Evolutionary conservation across 495 filamentous ascomycete species (phyloP), one percentile per base, ranked within the genome.

Genomic region (Aspergillus ellipticus): DNA sequence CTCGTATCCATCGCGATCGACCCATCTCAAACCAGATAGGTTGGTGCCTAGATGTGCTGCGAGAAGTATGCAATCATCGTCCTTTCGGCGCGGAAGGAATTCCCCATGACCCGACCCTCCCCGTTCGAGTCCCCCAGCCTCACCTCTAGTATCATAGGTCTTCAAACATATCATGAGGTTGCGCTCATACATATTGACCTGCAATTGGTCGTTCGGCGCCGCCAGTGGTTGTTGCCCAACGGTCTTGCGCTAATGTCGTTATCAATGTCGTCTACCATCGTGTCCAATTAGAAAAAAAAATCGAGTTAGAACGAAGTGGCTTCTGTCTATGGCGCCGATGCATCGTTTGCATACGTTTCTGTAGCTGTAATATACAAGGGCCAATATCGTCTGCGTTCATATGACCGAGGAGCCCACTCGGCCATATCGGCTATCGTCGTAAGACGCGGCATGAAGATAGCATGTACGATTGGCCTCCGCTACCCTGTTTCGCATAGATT

Each of bases 401-500:
- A 39, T 4, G 35, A 13, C 35, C 13, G 35, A 13, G 35, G 4
- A 15, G 1, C 5, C 35, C 35, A n/a, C n/a, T n/a, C 11, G 35
- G 35, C n/a, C 35, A n/a, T 39, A 39, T n/a, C 35, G 9, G 35
- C 13, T 15, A 15, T 39, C 1, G 24, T 39, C 35, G 35, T n/a
- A n/a, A 39, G 11, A 39, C 5, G 35, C 35, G 35, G 35, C 35
- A 39, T n/a, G n/a, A 15, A 13, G 35, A 39, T 15, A 5, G n/a
- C 35, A 39, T n/a, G n/a, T 39, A 39, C 35, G 35, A 39, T 39
- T 49, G 6, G 9, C 26, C 45, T 43, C 37, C 42, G 21, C 49
- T 19, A 26, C 45, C 43, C 35, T 33, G 58, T 61, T 60, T 61
- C 55, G 55, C 41, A 42, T 61, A 61, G 29, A 61, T 64, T 57